These are phyloP conservation scores for Leccinum variicolor DNA, from an alignment of 768 basidiomycete genomes.

Conservation along the genomic window DNA sequence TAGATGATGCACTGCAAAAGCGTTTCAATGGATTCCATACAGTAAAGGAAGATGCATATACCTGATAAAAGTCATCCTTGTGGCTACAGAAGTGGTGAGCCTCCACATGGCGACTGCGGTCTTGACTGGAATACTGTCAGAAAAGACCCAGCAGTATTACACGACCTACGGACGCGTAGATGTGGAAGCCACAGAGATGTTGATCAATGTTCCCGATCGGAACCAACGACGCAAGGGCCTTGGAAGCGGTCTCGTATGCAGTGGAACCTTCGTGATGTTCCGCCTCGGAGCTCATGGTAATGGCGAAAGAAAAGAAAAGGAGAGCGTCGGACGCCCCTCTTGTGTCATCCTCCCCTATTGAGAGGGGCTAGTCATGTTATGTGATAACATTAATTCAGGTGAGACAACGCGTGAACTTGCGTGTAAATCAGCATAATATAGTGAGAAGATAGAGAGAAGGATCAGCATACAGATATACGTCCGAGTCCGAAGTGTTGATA, in stretches of 20 bases:
- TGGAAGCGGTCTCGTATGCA: conserved; percentile 25
- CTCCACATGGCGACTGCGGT: conserved; percentile 35
- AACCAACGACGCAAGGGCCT: conserved; percentile 30
- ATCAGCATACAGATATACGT: not conserved
- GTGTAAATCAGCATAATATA: not conserved
- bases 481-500: not conserved
- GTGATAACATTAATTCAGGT: not conserved
- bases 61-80: conserved; percentile 39
- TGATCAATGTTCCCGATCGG: conserved; percentile 33
- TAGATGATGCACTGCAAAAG: conserved; percentile 41
- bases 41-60: not conserved
- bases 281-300: conserved; percentile 28
- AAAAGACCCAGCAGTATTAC: not conserved
- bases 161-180: conserved; percentile 25
- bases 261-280: conserved; percentile 21
- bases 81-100: conserved; percentile 47
- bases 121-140: conserved; percentile 18
- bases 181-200: conserved; percentile 36
- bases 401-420: not conserved
- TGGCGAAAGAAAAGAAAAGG: conserved; percentile 1
- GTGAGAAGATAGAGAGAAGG: no score
- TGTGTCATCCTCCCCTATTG: conserved; percentile 9
- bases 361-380: not conserved
- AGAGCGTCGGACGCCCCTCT: not conserved
- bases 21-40: conserved; percentile 26